Base-by-base conservation (phyloP, 768 basidiomycete species). In the Cystobasidium onofrii region DNA sequence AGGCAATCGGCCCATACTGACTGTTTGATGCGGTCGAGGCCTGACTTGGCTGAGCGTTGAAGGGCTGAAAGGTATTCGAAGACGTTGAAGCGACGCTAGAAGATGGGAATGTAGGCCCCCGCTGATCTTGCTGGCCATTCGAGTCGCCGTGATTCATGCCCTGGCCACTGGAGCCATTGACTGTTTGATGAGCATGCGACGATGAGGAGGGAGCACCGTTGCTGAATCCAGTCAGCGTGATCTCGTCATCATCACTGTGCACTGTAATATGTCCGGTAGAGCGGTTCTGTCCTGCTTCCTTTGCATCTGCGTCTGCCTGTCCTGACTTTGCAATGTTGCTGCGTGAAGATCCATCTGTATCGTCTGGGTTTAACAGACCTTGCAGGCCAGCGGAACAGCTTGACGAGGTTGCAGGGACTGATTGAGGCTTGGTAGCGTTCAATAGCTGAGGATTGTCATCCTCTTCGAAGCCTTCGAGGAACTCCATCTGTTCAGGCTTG, bases 381-480 rank as follows among this genome's bases (percentile, higher is more conserved):
- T 50, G 46, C 46, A 50, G 18, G 46, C 46, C 46, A 7, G 46
- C 15, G 15, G 46, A 50, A 20, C 9, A 7, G 9, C 18, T 50
- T n/a, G 46, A 50, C 46, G 46, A 50, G 4, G 46, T 4, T 50
- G 46, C 46, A 20, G 10, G 3, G 20, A 12, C n/a, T 3, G 46
- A 50, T 15, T 3, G 10, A 20, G 46, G 18, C 46, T 50, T 50
- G 9, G 46, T 9, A 7, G 46, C n/a, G 20, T 50, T n/a, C 9
- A 50, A 20, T n/a, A 50, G 46, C 57, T 60, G 57, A 2, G 57
- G 57, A 60, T 60, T 20, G 33, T 60, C 57, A 20, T 60, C 57
- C 57, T 60, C 57, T 60, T 60, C 57, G 25, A 60, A 60, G 15
- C 57, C 57, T 20, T 60, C 57, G 29, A 60, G 33, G 57, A 60